These are phyloP conservation scores for Exobasidium rhododendri DNA, from an alignment of 1,284 basidiomycete species.

Conservation along the genomic window DNA sequence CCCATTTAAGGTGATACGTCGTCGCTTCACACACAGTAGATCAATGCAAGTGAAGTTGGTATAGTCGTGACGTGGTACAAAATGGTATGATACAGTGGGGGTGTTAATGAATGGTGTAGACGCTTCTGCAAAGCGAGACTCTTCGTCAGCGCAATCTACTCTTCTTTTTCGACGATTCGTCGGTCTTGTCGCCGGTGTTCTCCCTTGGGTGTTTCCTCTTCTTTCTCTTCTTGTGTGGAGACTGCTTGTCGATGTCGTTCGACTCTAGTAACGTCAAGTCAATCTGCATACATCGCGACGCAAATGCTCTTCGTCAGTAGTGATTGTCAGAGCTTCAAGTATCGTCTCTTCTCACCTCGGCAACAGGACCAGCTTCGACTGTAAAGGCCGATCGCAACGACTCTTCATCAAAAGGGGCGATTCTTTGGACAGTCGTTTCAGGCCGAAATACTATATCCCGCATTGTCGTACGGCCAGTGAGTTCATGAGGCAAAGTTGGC, in stretches of 20 bases:
- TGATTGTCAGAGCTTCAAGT: too few species aligned
- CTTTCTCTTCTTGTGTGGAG: slow-evolving; percentile 11
- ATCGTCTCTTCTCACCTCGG: neutral
- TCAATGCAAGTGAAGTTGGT: too few species aligned
- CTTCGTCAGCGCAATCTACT: too few species aligned
- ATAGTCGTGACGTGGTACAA: too few species aligned
- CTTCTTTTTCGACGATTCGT: neutral
- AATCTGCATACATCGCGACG: neutral
- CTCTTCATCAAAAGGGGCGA: slow-evolving; percentile 17
- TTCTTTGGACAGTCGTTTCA: slow-evolving; percentile 19
- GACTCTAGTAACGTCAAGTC: slow-evolving; percentile 11
- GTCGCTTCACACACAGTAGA: too few species aligned
- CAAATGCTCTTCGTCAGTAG: too few species aligned
- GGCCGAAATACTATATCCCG: slow-evolving; percentile 19
- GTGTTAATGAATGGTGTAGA: too few species aligned
- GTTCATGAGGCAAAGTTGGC: neutral
- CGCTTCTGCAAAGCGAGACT: too few species aligned
- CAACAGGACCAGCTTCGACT: slow-evolving; percentile 9
- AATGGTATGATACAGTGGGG: too few species aligned
- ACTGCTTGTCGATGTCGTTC: slow-evolving; percentile 2
- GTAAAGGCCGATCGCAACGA: slow-evolving; percentile 11
- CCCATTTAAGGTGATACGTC: too few species aligned
- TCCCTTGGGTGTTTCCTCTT: slow-evolving; percentile 2
- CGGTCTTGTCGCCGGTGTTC: neutral
- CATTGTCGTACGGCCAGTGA: slow-evolving; percentile 14